Conservation (phyloP, 1,284 basidiomycete genomes). For the Cryptococcus deneoformans region DNA sequence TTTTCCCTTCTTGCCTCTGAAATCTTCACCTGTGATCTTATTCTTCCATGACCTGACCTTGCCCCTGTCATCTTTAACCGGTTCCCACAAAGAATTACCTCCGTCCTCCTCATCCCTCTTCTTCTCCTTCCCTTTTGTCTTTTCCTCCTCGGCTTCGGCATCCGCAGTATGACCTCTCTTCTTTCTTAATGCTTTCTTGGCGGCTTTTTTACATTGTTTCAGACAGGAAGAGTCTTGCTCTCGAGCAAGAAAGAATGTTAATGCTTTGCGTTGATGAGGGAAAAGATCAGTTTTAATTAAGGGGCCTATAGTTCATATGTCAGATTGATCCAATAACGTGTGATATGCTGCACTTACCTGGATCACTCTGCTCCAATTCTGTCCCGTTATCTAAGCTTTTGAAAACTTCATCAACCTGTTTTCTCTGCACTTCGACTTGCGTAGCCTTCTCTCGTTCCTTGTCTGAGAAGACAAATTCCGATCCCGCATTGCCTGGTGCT, state of each 20-base stretch:
- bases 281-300: slow-evolving; percentile 88
- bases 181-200: slow-evolving; percentile 25
- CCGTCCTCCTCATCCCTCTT: slow-evolving; percentile 24
- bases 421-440: slow-evolving; percentile 85
- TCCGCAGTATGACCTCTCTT: slow-evolving; percentile 18
- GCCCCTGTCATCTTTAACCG: slow-evolving; percentile 46
- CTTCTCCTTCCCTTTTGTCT: slow-evolving; percentile 14
- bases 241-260: slow-evolving; percentile 93
- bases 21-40: slow-evolving; percentile 77
- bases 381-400: slow-evolving; percentile 81
- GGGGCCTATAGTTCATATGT: slow-evolving; percentile 48
- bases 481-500: slow-evolving; percentile 1
- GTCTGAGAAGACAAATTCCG: slow-evolving; percentile 5
- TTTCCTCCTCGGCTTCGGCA: slow-evolving; percentile 7
- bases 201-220: slow-evolving; percentile 36
- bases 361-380: slow-evolving; percentile 79
- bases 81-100: slow-evolving; percentile 45
- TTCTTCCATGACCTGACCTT: slow-evolving; percentile 74
- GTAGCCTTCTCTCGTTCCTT: slow-evolving; percentile 59
- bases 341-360: slow-evolving; percentile 54
- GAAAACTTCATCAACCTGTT: slow-evolving; percentile 92
- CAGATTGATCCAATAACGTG: slow-evolving; percentile 39
- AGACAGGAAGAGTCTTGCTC: slow-evolving; percentile 56
- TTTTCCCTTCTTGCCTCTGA: slow-evolving; percentile 52
- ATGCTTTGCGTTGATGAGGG: slow-evolving; percentile 96